Evolutionary conservation across 2,329 filamentous ascomycete species (phyloP), one percentile per base, ranked within the genome.

Genomic region (Xylariaceae sp.): DNA sequence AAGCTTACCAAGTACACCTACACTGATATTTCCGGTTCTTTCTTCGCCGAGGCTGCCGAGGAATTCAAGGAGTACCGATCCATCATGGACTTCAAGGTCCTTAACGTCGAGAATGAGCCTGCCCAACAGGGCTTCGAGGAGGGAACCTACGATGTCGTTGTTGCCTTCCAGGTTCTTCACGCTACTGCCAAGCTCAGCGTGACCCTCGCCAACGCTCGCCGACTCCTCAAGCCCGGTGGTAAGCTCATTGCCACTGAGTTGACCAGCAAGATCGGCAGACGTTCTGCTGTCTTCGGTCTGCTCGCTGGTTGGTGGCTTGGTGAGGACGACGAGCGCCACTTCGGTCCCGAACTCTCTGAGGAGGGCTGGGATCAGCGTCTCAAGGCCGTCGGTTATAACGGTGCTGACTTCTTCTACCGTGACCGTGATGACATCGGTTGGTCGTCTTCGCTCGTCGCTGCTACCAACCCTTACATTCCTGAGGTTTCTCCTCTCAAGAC

Each of bases 21-120:
- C 55, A 74, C 72, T 0, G 71, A 75, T 49, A 67, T 73, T 33
- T 66, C 65, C 1, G 54, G 64, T 20, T 64, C 60, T 20, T 71
- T 70, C 60, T 67, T 62, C 44, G 56, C 56, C 16, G 63, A 54
- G 35, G 64, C 64, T 2, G 55, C 56, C 20, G 55, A 62, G 25
- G 54, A 54, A 22, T 64, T 67, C 40, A 53, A 59, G 42, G 47
- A 57, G 3, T 58, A 55, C 35, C 53, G 55, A 21, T 52, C 52
- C 36, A 48, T 57, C 35, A 64, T 67, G 50, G 55, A 57, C 32
- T 60, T 63, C 34, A 57, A 59, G 47, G 55, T 57, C n/a, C 42
- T 65, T 17, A 58, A 66, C 40, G 55, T 58, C 8, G 56, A 60
- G 38, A 52, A 49, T 36, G 52, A 56, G 22, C 57, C 56, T 22